Base-by-base conservation (phyloP, 345 rosid genomes). In the Balakata baccata region DNA sequence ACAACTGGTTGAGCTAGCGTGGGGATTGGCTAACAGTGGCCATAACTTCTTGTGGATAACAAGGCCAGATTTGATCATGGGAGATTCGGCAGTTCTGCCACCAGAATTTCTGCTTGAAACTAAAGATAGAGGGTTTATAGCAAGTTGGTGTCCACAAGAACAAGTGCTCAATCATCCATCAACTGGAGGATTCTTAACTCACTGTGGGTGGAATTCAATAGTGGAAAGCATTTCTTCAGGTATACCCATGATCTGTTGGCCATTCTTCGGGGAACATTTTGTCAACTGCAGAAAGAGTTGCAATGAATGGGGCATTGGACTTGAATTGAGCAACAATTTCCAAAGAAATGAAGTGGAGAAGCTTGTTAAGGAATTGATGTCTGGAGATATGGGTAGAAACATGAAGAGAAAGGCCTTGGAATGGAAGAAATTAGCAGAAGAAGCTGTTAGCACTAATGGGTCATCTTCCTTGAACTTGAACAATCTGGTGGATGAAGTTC, bases 81-180 rank as follows among this genome's bases (percentile, higher is more conserved):
- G 73, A 70, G 73, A 56, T 9, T n/a, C 73, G 11, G 73, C 73
- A 22, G 14, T 70, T 39, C 49, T 70, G 63, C 73, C 73, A 20
- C 53, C 64, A 11, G 64, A 70, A 11, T 70, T 70, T 23, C 16
- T 70, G 5, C 4, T 12, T 68, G 71, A 68, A 51, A 68, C 71
- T 4, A 68, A 68, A 68, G 47, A 52, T 6, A 68, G 71, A 52
- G 64, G 73, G 1, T 43, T 70, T 20, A n/a, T 70, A 57, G 73
- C 64, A 20, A 70, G 73, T 41, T 70, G 73, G 73, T 56, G 73
- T 41, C 73, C 73, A 14, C 73, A 70, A 70, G 73, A 70, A 14
- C 20, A 70, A 57, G 64, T 70, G 20, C 50, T 70, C 4, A 45
- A 23, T 7, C 73, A 70, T 52, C 37, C 52, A 12, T 70, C 73